A percentile compares a stretch with the other conserved stretches of the same genome.
Evolutionary conservation across 345 rosid species (phyloP).

Genomic region (Dipteronia sinensis): DNA sequence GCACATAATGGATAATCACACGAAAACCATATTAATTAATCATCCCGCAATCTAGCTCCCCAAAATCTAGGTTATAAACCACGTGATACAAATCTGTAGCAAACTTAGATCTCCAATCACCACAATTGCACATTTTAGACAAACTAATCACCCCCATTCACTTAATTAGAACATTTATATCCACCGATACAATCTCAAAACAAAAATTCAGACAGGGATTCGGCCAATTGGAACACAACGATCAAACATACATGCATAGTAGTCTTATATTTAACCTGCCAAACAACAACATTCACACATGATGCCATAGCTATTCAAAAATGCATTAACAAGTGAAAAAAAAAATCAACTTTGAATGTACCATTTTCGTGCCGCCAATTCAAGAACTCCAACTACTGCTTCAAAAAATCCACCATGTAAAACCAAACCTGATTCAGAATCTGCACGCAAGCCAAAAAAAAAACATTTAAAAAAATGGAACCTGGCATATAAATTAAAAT

Average conservation of each 20-base stretch:
- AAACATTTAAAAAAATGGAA: background rate
- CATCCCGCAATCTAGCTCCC: background rate
- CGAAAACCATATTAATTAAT: slow-evolving; percentile 4
- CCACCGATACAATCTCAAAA: background rate
- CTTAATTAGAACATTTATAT: slow-evolving; percentile 4
- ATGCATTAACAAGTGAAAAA: background rate
- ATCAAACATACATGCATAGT: background rate
- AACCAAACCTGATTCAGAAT: background rate
- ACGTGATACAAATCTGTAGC: background rate
- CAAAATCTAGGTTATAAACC: background rate
- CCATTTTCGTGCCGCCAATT: slow-evolving; percentile 23
- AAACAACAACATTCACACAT: background rate
- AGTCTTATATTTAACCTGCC: background rate
- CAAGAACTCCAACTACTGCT: background rate
- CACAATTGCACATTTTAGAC: background rate
- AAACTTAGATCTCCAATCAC: background rate
- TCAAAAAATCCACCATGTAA: background rate
- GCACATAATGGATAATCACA: too few species aligned
- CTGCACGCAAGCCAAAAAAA: background rate
- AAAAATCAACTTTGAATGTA: background rate
- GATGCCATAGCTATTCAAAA: background rate
- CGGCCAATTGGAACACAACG: background rate
- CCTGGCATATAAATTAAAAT: background rate
- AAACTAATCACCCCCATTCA: slow-evolving; percentile 1
- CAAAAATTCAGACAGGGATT: background rate